Percentiles rank a stretch among this genome's conserved stretches.
Conservation (phyloP, 163 green algal genomes). For the Volvox carteri region DNA sequence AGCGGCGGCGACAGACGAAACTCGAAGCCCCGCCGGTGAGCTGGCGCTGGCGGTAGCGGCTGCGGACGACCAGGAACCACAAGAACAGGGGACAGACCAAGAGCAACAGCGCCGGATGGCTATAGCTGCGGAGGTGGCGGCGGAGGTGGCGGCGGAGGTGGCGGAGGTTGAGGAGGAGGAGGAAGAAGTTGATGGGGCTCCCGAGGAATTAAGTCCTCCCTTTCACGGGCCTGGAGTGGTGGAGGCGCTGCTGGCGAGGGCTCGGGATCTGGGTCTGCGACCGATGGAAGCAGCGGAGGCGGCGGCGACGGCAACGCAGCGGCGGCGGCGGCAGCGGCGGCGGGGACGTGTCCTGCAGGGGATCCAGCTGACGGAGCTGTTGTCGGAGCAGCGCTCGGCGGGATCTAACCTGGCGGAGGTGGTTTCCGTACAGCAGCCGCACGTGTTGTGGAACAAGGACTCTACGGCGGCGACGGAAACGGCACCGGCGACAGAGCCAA, state of each 20-base stretch:
- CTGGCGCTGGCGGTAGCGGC: too few relatives aligned
- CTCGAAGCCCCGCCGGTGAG: too few relatives aligned
- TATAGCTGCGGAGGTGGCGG: background rate
- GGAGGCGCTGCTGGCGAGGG: conserved; percentile 8
- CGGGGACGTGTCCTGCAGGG: background rate
- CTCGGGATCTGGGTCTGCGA: conserved; percentile 10
- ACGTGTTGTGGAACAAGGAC: background rate
- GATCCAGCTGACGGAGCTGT: background rate
- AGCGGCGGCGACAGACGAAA: too few relatives aligned
- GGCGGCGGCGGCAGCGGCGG: conserved; percentile 6
- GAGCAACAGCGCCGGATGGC: too few relatives aligned
- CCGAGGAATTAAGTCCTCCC: too few relatives aligned
- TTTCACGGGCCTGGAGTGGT: conserved; percentile 20
- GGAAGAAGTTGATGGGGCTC: too few relatives aligned
- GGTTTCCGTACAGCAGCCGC: conserved; percentile 12
- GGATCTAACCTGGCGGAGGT: background rate
- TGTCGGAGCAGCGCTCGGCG: background rate
- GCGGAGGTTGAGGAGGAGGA: background rate
- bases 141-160: background rate
- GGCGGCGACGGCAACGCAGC: background rate
- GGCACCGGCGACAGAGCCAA: background rate
- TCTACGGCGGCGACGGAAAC: background rate
- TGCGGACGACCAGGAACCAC: too few relatives aligned
- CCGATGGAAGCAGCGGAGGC: background rate
- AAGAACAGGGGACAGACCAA: too few relatives aligned